Percentiles rank a stretch among this genome's conserved stretches.
phyloP scores from a whole-genome alignment of 768 basidiomycete species.

The Mycena indigotica region DNA sequence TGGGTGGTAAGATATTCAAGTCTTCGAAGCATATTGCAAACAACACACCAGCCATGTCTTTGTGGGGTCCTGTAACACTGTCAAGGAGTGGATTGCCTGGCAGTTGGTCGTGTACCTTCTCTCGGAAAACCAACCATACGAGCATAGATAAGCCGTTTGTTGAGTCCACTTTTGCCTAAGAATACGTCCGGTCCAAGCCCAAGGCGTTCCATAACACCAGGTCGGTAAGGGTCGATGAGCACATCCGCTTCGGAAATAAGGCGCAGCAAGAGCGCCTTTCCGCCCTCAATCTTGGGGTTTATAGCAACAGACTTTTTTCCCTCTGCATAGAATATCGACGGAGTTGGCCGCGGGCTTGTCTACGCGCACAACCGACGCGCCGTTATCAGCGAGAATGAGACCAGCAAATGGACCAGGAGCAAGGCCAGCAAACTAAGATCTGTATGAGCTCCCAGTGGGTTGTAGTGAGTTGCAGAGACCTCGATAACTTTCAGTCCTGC shows the following conservation, averaged over 20 bases:
- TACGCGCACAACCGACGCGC: constrained; percentile 74
- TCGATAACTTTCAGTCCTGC: constrained; percentile 54
- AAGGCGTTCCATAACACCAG: constrained; percentile 78
- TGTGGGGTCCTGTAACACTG: constrained; percentile 58
- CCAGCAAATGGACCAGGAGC: constrained; percentile 84
- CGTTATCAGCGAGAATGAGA: constrained; percentile 76
- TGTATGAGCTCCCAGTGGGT: not conserved
- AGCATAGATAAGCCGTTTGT: constrained; percentile 71
- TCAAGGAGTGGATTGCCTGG: constrained; percentile 10
- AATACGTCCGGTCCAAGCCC: constrained; percentile 79
- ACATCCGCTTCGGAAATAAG: constrained; percentile 73
- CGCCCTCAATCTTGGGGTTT: constrained; percentile 63
- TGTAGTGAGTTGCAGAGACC: constrained; percentile 29
- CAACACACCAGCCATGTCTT: constrained; percentile 71
- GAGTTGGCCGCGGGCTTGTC: constrained; percentile 57
- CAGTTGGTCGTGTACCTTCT: constrained; percentile 41
- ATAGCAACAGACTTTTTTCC: constrained; percentile 77
- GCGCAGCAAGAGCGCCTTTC: constrained; percentile 54
- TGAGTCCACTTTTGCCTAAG: constrained; percentile 58
- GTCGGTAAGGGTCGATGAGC: constrained; percentile 81
- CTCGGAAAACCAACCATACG: constrained; percentile 74
- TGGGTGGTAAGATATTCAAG: constrained; percentile 4
- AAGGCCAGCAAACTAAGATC: constrained; percentile 71
- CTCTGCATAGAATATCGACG: constrained; percentile 61
- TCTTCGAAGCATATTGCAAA: not conserved